These are phyloP conservation scores for Magnusiomyces fungicola DNA, from an alignment of 1,139 yeast genomes.

Conservation along the genomic window DNA sequence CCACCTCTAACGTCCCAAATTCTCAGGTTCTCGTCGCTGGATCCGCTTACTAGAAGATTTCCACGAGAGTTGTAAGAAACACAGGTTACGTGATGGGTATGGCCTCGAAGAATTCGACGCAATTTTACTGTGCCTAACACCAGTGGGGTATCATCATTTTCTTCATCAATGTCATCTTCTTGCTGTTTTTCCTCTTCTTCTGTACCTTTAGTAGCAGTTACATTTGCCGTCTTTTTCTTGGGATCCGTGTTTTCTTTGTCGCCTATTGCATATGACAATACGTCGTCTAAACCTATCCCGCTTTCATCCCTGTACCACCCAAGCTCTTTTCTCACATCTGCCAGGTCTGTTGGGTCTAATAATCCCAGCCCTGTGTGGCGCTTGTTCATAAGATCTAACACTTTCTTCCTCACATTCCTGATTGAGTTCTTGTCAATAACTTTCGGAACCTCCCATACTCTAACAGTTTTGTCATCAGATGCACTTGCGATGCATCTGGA, in stretches of 20 bases:
- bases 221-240: constrained; percentile 20
- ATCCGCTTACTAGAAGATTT: constrained; percentile 70
- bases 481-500: constrained; percentile 71
- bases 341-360: not conserved
- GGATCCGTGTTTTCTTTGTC: not conserved
- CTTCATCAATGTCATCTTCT: not conserved
- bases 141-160: not conserved
- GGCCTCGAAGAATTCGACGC: constrained; percentile 56
- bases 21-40: constrained; percentile 85
- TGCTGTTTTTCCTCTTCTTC: not conserved
- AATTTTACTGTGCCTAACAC: not conserved
- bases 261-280: not conserved
- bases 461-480: constrained; percentile 76
- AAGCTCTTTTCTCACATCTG: not conserved
- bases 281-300: not conserved
- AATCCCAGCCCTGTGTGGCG: not conserved
- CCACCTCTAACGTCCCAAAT: constrained; percentile 84
- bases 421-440: not conserved
- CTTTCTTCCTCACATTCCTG: not conserved
- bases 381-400: not conserved
- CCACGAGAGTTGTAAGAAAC: constrained; percentile 70
- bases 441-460: constrained; percentile 56
- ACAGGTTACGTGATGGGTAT: constrained; percentile 76
- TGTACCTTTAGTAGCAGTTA: constrained; percentile 42
- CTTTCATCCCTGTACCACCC: not conserved